These are phyloP conservation scores for Alternaria longipes DNA, from an alignment of 2,329 filamentous ascomycete genomes.

Conservation along the genomic window DNA sequence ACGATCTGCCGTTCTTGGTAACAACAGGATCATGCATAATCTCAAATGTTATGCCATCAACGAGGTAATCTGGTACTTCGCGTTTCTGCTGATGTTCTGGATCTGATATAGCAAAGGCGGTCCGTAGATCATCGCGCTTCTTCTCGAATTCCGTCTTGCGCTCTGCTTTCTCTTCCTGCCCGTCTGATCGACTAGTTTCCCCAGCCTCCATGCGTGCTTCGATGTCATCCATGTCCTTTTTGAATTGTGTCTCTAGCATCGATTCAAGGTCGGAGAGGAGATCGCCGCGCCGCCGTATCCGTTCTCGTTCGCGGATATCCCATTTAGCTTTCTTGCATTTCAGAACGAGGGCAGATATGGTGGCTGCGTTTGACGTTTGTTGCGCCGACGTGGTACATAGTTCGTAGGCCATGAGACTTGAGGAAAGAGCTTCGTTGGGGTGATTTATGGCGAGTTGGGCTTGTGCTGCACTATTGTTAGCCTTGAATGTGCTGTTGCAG, in stretches of 20 bases:
- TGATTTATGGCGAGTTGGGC: conserved; percentile 79
- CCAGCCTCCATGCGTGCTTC: conserved; percentile 47
- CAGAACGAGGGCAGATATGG: conserved; percentile 78
- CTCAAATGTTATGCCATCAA: conserved; percentile 79
- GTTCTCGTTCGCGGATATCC: conserved; percentile 74
- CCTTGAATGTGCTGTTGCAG: conserved; percentile 2
- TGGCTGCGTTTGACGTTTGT: conserved; percentile 72
- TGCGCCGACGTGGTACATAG: conserved; percentile 66
- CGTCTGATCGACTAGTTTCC: conserved; percentile 56
- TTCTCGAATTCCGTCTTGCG: conserved; percentile 52
- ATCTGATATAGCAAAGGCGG: conserved; percentile 59
- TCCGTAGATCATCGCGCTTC: conserved; percentile 56
- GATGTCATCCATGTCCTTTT: conserved; percentile 50
- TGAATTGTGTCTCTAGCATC: conserved; percentile 47
- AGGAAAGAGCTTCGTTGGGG: conserved; percentile 75
- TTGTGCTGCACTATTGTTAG: conserved; percentile 63
- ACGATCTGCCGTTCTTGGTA: conserved; percentile 87
- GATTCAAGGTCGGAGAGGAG: conserved; percentile 69
- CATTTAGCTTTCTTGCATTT: conserved; percentile 86
- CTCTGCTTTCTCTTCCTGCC: conserved; percentile 58
- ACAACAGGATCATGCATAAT: conserved; percentile 76
- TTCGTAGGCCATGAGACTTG: conserved; percentile 76
- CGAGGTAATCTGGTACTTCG: conserved; percentile 76
- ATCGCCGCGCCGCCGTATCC: conserved; percentile 64
- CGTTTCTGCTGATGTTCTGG: conserved; percentile 54